Percentiles rank a stretch among this genome's conserved stretches.
Conservation (phyloP, 2,329 filamentous ascomycete species). For the Bipolaris oryzae region DNA sequence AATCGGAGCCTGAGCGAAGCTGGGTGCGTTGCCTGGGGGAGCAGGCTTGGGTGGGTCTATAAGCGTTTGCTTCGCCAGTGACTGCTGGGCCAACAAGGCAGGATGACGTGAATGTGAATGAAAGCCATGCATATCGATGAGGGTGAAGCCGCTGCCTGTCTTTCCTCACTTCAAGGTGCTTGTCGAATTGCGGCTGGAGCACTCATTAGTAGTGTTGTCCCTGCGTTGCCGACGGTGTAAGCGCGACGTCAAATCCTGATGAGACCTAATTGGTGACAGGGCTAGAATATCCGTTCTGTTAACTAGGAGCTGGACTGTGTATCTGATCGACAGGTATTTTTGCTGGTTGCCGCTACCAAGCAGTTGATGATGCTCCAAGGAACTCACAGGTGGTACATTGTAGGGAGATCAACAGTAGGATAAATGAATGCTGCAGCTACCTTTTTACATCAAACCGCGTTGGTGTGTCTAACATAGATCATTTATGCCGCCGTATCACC, state of each 20-base stretch:
- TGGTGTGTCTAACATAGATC: not conserved
- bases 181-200: not conserved
- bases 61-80: constrained; percentile 10
- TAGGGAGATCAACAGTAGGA: too few relatives aligned
- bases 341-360: too few relatives aligned
- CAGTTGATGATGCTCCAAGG: too few relatives aligned
- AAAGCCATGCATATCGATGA: constrained; percentile 1
- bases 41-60: constrained; percentile 15
- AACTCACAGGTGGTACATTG: too few relatives aligned
- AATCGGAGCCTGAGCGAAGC: not conserved
- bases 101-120: not conserved
- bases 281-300: too few relatives aligned
- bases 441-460: too few relatives aligned
- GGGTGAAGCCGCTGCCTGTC: not conserved
- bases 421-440: too few relatives aligned
- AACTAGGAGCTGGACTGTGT: too few relatives aligned
- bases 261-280: too few relatives aligned
- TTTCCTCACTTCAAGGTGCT: not conserved
- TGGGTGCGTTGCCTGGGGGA: constrained; percentile 25
- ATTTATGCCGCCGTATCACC: not conserved
- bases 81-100: not conserved
- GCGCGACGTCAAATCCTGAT: too few relatives aligned
- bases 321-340: too few relatives aligned
- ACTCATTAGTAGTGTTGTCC: constrained; percentile 3
- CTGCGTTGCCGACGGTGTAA: not conserved